These are phyloP conservation scores for Penicillium verrucosum DNA, from an alignment of 2,329 filamentous ascomycete genomes.

Conservation along the genomic window DNA sequence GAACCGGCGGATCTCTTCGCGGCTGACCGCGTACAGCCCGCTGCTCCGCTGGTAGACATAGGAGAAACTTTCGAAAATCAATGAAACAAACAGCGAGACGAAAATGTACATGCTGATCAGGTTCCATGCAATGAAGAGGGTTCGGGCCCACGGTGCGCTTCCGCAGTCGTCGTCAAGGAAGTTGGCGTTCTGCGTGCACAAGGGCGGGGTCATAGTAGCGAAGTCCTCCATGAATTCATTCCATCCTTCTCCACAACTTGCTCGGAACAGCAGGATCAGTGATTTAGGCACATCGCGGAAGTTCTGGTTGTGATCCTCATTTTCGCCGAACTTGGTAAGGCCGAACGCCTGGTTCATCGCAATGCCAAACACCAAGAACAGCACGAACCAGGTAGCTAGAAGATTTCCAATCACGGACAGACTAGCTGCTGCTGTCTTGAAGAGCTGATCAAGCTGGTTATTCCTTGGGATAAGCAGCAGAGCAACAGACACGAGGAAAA, in stretches of 20 bases:
- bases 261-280: slow-evolving; percentile 86
- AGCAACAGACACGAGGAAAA: slow-evolving; percentile 86
- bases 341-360: slow-evolving; percentile 95
- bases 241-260: slow-evolving; percentile 94
- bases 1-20: slow-evolving; percentile 92
- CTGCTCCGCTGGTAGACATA: slow-evolving; percentile 98
- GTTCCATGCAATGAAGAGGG: slow-evolving; percentile 94
- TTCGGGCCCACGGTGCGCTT: slow-evolving; percentile 80
- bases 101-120: slow-evolving; percentile 99
- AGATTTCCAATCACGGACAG: slow-evolving; percentile 86
- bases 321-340: slow-evolving; percentile 76
- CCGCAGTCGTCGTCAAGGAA: slow-evolving; percentile 93
- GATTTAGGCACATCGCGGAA: slow-evolving; percentile 93
- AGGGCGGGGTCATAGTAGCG: slow-evolving; percentile 71
- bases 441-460: slow-evolving; percentile 93
- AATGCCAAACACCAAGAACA: slow-evolving; percentile 95
- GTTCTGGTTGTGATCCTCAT: slow-evolving; percentile 77
- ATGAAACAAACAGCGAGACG: slow-evolving; percentile 93
- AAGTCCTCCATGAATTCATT: slow-evolving; percentile 97
- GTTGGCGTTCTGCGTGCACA: slow-evolving; percentile 67
- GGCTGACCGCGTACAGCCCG: slow-evolving; percentile 82
- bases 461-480: slow-evolving; percentile 91
- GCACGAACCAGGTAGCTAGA: slow-evolving; percentile 92
- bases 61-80: slow-evolving; percentile 99
- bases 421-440: slow-evolving; percentile 96